A percentile compares a stretch with the other conserved stretches of the same genome.
phyloP scores from a whole-genome alignment of 495 filamentous ascomycete species.

The Penicillium arizonense region DNA sequence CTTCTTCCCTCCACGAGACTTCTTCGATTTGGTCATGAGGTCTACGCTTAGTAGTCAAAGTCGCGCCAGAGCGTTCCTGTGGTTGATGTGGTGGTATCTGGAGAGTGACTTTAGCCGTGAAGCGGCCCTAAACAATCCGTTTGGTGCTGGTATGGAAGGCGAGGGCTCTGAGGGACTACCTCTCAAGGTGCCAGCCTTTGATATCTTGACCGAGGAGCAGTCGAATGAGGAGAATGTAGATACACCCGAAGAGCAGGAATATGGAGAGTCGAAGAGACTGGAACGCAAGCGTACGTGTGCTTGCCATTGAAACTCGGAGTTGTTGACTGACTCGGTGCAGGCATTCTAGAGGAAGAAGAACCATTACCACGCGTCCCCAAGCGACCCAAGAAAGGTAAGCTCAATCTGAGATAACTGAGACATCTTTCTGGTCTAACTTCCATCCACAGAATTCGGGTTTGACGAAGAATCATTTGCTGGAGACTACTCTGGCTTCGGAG shows the following conservation, averaged over 20 bases:
- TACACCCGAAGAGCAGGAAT: conserved; percentile 77
- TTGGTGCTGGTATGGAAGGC: conserved; percentile 70
- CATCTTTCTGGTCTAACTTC: background rate
- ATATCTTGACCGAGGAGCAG: conserved; percentile 72
- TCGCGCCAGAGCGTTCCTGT: conserved; percentile 86
- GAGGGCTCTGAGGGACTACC: conserved; percentile 60
- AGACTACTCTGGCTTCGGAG: conserved; percentile 33
- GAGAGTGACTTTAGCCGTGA: conserved; percentile 90
- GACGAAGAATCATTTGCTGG: conserved; percentile 39
- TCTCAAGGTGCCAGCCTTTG: conserved; percentile 80
- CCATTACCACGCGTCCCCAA: conserved; percentile 55
- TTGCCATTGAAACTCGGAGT: background rate
- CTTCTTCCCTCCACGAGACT: conserved; percentile 82
- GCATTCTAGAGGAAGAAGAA: conserved; percentile 64
- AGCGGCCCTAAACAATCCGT: conserved; percentile 83
- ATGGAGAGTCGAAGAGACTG: conserved; percentile 78
- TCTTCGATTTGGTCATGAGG: conserved; percentile 95
- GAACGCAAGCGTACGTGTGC: conserved; percentile 69
- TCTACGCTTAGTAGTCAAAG: conserved; percentile 77
- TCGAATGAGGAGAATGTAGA: conserved; percentile 88
- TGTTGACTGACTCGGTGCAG: conserved; percentile 17
- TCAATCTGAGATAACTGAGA: background rate
- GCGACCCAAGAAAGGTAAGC: conserved; percentile 53
- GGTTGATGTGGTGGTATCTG: conserved; percentile 99
- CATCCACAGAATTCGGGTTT: conserved; percentile 27